Evolutionary conservation across 164 flowering plant genomes (phyloP).

Genomic region (Akebia trifoliata): DNA sequence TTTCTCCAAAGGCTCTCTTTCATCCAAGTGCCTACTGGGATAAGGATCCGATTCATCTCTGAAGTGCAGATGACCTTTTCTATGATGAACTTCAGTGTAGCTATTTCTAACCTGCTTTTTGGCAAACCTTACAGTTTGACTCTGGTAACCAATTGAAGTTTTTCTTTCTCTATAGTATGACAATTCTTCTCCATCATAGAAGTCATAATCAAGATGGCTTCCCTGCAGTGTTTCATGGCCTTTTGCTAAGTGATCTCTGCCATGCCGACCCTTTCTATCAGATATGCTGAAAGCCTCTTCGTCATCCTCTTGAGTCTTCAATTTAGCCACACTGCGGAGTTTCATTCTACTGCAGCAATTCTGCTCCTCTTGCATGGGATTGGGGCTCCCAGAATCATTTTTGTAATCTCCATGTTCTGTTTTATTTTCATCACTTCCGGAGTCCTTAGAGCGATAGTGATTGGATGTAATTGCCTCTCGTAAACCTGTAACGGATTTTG

Average conservation of each 20-base stretch:
- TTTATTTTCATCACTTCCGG: slow-evolving; percentile 15
- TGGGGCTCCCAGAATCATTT: slow-evolving; percentile 14
- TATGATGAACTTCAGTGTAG: slow-evolving; percentile 5
- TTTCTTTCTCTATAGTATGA: slow-evolving; percentile 20
- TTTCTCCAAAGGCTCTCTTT: slow-evolving; percentile 21
- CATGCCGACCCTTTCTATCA: slow-evolving; percentile 14
- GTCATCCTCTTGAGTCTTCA: slow-evolving; percentile 11
- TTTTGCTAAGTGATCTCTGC: slow-evolving; percentile 9
- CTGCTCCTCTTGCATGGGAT: slow-evolving; percentile 12
- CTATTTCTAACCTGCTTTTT: slow-evolving; percentile 15
- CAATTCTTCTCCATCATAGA: slow-evolving; percentile 20
- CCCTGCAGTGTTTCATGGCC: slow-evolving; percentile 16
- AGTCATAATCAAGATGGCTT: slow-evolving; percentile 13
- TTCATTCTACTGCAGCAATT: slow-evolving; percentile 11
- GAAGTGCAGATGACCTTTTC: slow-evolving; percentile 18
- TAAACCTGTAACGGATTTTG: slow-evolving; percentile 17
- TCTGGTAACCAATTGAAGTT: slow-evolving; percentile 7
- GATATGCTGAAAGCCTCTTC: slow-evolving; percentile 13
- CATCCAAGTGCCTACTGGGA: slow-evolving; percentile 22
- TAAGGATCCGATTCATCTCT: slow-evolving; percentile 16
- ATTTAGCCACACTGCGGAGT: slow-evolving; percentile 13
- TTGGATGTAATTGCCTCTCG: slow-evolving; percentile 16
- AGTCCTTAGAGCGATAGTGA: slow-evolving; percentile 16
- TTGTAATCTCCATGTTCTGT: slow-evolving; percentile 10
- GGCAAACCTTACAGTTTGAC: slow-evolving; percentile 18